Conservation (phyloP, 2,329 filamentous ascomycete genomes). For the Trichoderma simmonsii region DNA sequence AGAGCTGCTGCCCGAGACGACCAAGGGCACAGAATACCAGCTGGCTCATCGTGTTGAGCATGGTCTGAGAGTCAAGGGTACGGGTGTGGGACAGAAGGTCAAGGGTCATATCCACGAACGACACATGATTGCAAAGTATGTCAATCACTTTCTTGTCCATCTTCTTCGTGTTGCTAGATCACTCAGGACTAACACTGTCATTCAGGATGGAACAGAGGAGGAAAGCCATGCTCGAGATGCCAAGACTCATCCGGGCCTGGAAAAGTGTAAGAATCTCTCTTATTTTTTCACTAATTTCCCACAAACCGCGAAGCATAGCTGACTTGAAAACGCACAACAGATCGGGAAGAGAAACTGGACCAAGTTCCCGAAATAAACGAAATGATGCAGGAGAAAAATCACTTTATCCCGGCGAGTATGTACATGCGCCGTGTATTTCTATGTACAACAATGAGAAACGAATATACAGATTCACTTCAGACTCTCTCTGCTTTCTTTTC, state of each 20-base stretch:
- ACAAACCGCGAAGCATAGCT: neutral
- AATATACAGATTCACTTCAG: constrained; percentile 11
- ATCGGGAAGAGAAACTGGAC: constrained; percentile 54
- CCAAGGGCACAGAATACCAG: constrained; percentile 70
- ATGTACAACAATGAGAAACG: constrained; percentile 26
- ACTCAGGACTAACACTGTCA: constrained; percentile 18
- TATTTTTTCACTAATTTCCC: neutral
- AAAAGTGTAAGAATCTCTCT: constrained; percentile 65
- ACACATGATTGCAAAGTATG: constrained; percentile 70
- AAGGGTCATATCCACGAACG: constrained; percentile 96
- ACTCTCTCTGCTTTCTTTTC: neutral
- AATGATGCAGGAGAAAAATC: neutral
- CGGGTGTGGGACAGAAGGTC: constrained; percentile 85
- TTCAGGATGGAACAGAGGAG: constrained; percentile 78
- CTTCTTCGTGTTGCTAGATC: neutral
- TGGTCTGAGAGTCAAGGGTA: constrained; percentile 84
- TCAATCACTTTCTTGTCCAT: constrained; percentile 21
- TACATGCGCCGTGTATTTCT: constrained; percentile 36
- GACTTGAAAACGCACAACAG: constrained; percentile 31
- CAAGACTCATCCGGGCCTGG: constrained; percentile 86
- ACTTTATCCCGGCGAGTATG: constrained; percentile 18
- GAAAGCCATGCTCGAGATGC: constrained; percentile 94
- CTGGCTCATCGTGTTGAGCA: constrained; percentile 71
- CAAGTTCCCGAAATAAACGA: constrained; percentile 54
- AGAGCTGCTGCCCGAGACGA: constrained; percentile 71